Evolutionary conservation across 164 flowering plant genomes (phyloP).

Genomic region (Macadamia tetraphylla): DNA sequence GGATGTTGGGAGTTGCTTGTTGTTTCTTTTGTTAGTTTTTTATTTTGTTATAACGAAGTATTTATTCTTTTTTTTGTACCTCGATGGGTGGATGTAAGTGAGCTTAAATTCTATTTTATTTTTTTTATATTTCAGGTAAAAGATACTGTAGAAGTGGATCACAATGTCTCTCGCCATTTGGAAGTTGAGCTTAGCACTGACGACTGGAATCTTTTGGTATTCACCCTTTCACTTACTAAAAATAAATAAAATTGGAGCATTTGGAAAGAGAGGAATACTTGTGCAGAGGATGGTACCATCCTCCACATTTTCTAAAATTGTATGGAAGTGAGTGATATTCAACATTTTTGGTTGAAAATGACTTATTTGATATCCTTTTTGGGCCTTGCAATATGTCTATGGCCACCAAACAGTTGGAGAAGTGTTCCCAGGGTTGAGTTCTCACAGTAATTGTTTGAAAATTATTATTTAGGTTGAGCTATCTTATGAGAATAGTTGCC

Average conservation of each 20-base stretch:
- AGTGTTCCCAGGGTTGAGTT: not conserved
- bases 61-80: not conserved
- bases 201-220: constrained; percentile 91
- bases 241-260: too few species aligned
- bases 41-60: not conserved
- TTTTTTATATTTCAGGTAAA: constrained; percentile 51
- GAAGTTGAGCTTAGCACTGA: constrained; percentile 46
- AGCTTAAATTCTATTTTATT: not conserved
- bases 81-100: not conserved
- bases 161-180: constrained; percentile 92
- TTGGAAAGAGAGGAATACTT: too few species aligned
- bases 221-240: too few species aligned
- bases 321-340: too few species aligned
- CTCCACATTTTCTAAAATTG: too few species aligned
- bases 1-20: not conserved
- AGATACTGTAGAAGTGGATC: constrained; percentile 91
- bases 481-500: too few species aligned
- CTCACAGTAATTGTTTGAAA: too few species aligned
- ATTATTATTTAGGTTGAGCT: too few species aligned
- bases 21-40: not conserved
- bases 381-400: not conserved
- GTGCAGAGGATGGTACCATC: too few species aligned
- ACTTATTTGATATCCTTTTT: not conserved
- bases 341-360: too few species aligned
- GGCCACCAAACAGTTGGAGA: not conserved